A percentile compares a stretch with the other conserved stretches of the same genome.
Conservation (phyloP, 225 moss, liverwort and hornwort species). For the Lunularia cruciata region DNA sequence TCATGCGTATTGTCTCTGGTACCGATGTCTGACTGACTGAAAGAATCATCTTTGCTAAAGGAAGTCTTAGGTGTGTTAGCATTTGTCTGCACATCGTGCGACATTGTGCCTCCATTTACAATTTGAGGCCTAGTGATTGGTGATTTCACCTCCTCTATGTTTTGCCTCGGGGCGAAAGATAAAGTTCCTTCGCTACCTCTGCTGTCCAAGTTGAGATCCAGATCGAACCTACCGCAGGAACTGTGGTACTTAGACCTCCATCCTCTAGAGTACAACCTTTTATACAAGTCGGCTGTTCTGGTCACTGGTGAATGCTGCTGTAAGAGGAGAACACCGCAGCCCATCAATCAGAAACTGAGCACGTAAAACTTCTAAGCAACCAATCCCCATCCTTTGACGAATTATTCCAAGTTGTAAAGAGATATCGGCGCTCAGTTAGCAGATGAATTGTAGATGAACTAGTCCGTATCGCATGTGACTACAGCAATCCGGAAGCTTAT, state of each 20-base stretch:
- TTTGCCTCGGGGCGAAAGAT: conserved; percentile 26
- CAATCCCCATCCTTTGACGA: neutral
- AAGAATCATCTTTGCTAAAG: conserved; percentile 36
- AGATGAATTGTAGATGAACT: too few species aligned
- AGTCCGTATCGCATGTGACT: too few species aligned
- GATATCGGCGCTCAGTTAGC: too few species aligned
- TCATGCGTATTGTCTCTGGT: conserved; percentile 4
- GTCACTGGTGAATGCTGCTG: conserved; percentile 75
- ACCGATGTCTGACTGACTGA: conserved; percentile 21
- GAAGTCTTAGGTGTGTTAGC: conserved; percentile 16
- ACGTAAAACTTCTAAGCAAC: too few species aligned
- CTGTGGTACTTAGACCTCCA: conserved; percentile 91
- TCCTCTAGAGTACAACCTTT: conserved; percentile 82
- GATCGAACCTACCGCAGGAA: conserved; percentile 55
- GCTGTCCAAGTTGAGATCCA: conserved; percentile 48
- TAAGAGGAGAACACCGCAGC: neutral
- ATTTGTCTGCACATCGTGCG: conserved; percentile 19
- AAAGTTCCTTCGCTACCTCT: conserved; percentile 26
- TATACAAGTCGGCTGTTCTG: conserved; percentile 82
- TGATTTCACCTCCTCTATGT: conserved; percentile 30
- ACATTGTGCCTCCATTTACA: conserved; percentile 5
- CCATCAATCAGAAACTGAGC: too few species aligned
- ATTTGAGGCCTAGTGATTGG: conserved; percentile 8
- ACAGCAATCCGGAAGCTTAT: too few species aligned
- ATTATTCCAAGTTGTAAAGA: too few species aligned